Conservation (phyloP, 2,329 filamentous ascomycete species). For the Aspergillus calidoustus region DNA sequence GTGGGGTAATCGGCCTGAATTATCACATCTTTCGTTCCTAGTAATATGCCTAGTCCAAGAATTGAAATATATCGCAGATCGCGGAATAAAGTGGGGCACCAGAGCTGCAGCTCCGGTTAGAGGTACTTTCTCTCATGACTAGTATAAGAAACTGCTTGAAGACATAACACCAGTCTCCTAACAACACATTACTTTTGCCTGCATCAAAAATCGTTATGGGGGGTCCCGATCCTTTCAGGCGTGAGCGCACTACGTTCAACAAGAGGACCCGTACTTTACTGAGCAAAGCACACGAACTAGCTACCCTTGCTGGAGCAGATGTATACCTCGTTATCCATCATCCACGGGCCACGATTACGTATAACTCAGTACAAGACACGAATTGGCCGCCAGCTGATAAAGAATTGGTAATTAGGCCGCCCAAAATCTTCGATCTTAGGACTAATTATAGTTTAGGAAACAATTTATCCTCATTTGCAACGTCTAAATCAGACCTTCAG, state of each 20-base stretch:
- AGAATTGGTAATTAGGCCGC: slow-evolving; percentile 8
- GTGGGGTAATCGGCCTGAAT: too few relatives aligned
- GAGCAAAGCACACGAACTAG: slow-evolving; percentile 15
- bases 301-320: slow-evolving; percentile 8
- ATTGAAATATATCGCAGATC: too few relatives aligned
- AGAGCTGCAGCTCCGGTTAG: too few relatives aligned
- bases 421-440: too few relatives aligned
- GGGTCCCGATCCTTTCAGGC: slow-evolving; percentile 13
- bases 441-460: slow-evolving; percentile 10
- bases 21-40: too few relatives aligned
- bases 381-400: slow-evolving; percentile 12
- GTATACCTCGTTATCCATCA: slow-evolving; percentile 18
- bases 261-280: slow-evolving; percentile 17
- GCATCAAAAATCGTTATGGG: slow-evolving; percentile 12
- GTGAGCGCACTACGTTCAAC: slow-evolving; percentile 11
- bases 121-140: too few relatives aligned
- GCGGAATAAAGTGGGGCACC: too few relatives aligned
- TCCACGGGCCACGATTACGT: slow-evolving; percentile 13
- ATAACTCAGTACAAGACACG: slow-evolving; percentile 13
- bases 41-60: too few relatives aligned
- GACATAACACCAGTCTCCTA: neutral
- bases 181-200: slow-evolving; percentile 6
- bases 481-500: slow-evolving; percentile 5
- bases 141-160: too few relatives aligned
- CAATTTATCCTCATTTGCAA: slow-evolving; percentile 8